phyloP scores from a whole-genome alignment of 2,329 filamentous ascomycete species.

The Fusarium lateritium region DNA sequence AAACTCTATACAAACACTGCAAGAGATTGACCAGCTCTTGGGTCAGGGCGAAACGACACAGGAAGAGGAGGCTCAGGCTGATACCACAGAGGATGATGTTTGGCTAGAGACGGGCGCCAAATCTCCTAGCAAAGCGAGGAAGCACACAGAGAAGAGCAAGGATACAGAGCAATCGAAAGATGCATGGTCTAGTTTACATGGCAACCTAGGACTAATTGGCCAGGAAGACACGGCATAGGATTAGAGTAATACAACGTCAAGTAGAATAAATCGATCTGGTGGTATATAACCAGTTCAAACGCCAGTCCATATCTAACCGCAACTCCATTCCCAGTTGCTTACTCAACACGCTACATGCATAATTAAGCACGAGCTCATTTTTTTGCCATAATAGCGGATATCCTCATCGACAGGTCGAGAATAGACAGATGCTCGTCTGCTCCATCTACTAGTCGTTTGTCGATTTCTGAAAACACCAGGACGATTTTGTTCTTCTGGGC shows the following conservation, averaged over 20 bases:
- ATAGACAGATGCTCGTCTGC: slow-evolving; percentile 95
- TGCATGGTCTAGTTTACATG: slow-evolving; percentile 67
- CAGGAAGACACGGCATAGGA: slow-evolving; percentile 51
- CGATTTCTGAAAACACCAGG: slow-evolving; percentile 90
- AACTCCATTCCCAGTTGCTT: slow-evolving; percentile 44
- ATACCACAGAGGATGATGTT: slow-evolving; percentile 48
- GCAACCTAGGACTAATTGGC: slow-evolving; percentile 67
- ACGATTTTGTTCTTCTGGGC: slow-evolving; percentile 92
- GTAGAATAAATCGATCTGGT: slow-evolving; percentile 33
- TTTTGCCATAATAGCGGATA: slow-evolving; percentile 79
- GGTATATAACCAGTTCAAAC: slow-evolving; percentile 44
- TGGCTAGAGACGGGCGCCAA: slow-evolving; percentile 56
- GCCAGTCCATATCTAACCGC: slow-evolving; percentile 42
- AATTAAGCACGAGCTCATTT: slow-evolving; percentile 45
- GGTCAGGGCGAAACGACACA: slow-evolving; percentile 53
- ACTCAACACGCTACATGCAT: slow-evolving; percentile 11
- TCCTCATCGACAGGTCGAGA: slow-evolving; percentile 85
- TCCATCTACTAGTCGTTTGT: slow-evolving; percentile 94
- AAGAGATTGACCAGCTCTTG: slow-evolving; percentile 65
- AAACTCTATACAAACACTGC: slow-evolving; percentile 64
- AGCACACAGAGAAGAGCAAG: slow-evolving; percentile 49
- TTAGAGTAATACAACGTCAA: slow-evolving; percentile 21
- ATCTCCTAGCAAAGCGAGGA: slow-evolving; percentile 42
- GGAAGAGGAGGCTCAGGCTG: slow-evolving; percentile 39
- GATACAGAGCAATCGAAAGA: slow-evolving; percentile 52